Conservation (phyloP, 1,284 basidiomycete species). For the Ustilago trichophora region DNA sequence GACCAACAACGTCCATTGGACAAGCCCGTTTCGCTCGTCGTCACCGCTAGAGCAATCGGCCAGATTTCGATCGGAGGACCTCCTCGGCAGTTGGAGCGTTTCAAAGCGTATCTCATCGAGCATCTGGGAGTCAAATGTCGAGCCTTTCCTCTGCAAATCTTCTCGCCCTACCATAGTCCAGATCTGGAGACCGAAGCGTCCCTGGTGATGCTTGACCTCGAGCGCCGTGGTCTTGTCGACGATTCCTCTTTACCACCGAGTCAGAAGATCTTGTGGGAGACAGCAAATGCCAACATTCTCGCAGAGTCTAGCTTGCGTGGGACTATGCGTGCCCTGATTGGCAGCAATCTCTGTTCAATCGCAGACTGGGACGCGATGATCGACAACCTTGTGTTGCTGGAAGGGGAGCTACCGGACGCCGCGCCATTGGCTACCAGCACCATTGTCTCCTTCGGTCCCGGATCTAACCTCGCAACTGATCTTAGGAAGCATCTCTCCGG, state of each 20-base stretch:
- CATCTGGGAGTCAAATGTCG: constrained; percentile 3
- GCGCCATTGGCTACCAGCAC: background rate
- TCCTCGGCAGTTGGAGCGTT: constrained; percentile 13
- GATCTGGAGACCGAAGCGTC: constrained; percentile 8
- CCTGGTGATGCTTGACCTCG: constrained; percentile 24
- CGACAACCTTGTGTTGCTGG: constrained; percentile 9
- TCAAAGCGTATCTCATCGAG: constrained; percentile 8
- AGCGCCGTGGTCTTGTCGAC: constrained; percentile 15
- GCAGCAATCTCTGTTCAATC: constrained; percentile 25
- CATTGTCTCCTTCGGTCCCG: constrained; percentile 30
- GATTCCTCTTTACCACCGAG: constrained; percentile 1
- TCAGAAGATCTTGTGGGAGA: constrained; percentile 28
- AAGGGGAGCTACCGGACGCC: background rate
- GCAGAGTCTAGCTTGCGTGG: background rate
- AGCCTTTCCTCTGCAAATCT: constrained; percentile 22
- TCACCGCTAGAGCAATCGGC: constrained; percentile 19
- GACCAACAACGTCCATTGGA: constrained; percentile 16
- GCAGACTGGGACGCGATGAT: constrained; percentile 36
- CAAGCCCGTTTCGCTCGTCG: constrained; percentile 1
- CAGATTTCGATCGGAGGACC: constrained; percentile 34
- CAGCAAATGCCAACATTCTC: constrained; percentile 11
- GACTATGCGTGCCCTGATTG: constrained; percentile 7
- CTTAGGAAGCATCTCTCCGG: constrained; percentile 4
- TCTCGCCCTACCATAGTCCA: constrained; percentile 32
- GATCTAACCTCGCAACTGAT: constrained; percentile 23